A percentile compares a stretch with the other conserved stretches of the same genome.
Conservation (phyloP, 2,329 filamentous ascomycete genomes). For the Paecilomyces fulvus region DNA sequence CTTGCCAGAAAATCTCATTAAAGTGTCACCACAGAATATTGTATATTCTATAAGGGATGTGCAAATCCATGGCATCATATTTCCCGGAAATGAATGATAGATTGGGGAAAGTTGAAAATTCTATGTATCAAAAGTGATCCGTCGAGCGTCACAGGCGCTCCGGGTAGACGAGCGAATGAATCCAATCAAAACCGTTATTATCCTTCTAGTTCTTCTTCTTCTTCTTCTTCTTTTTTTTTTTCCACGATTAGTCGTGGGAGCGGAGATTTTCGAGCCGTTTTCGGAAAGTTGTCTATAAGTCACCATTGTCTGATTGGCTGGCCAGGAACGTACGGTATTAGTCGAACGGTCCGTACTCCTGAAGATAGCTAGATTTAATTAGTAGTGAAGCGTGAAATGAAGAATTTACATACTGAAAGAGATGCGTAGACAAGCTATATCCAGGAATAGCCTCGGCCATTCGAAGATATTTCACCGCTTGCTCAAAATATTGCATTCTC, state of each 20-base stretch:
- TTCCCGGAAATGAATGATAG: not conserved
- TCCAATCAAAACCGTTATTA: not conserved
- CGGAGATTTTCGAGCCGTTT: not conserved
- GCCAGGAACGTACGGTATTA: not conserved
- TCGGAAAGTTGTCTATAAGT: not conserved
- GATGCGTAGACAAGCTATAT: constrained; percentile 36
- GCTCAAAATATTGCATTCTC: constrained; percentile 38
- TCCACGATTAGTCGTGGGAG: not conserved
- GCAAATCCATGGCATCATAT: not conserved
- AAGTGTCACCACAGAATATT: not conserved
- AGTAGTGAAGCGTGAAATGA: not conserved
- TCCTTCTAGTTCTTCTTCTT: not conserved
- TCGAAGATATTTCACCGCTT: constrained; percentile 40
- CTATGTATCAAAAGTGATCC: not conserved
- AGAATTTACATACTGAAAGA: constrained; percentile 35
- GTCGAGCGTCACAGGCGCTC: not conserved
- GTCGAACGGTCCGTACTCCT: not conserved
- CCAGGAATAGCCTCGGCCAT: constrained; percentile 33
- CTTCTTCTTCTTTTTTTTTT: not conserved
- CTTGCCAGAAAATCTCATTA: not conserved
- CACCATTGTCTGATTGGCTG: not conserved
- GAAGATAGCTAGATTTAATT: not conserved
- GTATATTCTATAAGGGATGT: not conserved
- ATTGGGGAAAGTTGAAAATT: not conserved
- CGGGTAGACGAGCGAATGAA: not conserved